A percentile compares a stretch with the other conserved stretches of the same genome.
Evolutionary conservation across 129 eudicot species (phyloP).

Genomic region (Pulicaria dysenterica): DNA sequence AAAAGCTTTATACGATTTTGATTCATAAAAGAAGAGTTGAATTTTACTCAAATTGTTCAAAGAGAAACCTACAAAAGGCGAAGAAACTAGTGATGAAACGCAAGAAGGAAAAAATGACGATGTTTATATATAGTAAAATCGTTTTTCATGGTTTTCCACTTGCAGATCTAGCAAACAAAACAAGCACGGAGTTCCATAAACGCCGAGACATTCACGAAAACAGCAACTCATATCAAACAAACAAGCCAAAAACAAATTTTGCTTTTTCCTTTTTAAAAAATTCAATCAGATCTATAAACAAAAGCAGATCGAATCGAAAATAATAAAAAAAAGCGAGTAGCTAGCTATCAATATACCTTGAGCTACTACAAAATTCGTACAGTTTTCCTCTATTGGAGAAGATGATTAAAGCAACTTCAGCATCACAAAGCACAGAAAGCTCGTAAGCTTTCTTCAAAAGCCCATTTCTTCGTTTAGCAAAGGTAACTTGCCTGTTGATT

Average conservation of each 20-base stretch:
- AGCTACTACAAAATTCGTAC: constrained; percentile 87
- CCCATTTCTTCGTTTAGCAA: constrained; percentile 82
- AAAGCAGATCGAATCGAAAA: background rate
- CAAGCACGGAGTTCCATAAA: constrained; percentile 61
- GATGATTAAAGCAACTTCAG: constrained; percentile 82
- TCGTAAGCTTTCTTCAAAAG: constrained; percentile 87
- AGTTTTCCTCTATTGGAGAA: constrained; percentile 91
- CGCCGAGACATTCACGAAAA: constrained; percentile 67
- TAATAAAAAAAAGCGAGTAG: background rate
- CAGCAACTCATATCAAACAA: constrained; percentile 31
- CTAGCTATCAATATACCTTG: constrained; percentile 49
- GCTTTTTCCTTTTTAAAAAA: constrained; percentile 18
- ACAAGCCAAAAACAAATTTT: constrained; percentile 17
- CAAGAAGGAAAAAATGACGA: background rate
- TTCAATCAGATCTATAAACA: constrained; percentile 38
- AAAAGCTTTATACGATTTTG: constrained; percentile 4
- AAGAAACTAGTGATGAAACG: background rate
- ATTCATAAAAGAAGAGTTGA: constrained; percentile 17
- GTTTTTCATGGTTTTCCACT: constrained; percentile 55
- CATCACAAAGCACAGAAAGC: constrained; percentile 89
- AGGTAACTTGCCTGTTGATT: constrained; percentile 85
- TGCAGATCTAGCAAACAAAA: constrained; percentile 79
- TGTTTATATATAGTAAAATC: constrained; percentile 42
- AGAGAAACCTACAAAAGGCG: constrained; percentile 30
- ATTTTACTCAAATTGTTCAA: constrained; percentile 17